Evolutionary conservation across 192 early-diverging fungal species (phyloP), one percentile per base, ranked within the genome.

Genomic region (Entomortierella beljakovae): DNA sequence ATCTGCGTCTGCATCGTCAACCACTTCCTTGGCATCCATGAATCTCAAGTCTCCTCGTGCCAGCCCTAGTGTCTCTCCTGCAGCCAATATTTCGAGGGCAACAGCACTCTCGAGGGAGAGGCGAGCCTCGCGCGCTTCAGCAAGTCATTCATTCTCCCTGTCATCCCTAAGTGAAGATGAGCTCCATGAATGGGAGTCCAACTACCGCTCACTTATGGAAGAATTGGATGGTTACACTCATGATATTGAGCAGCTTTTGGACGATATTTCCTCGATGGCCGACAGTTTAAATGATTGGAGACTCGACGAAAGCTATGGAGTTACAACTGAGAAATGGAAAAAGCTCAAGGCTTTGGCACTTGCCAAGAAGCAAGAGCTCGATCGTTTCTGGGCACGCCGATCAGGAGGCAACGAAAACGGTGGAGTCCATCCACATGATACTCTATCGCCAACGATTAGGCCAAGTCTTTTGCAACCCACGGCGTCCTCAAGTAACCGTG

Each of bases 251-350:
- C 61, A 69, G 5, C 51, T 38, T 20, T 28, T 79, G 48, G 67
- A 70, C 11, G 52, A 29, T 4, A 57, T 69, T 1, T 57, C 60
- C 31, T 52, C 48, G 0, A 69, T 79, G 67, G 61, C 67, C 0
- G 75, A 79, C 13, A 66, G 62, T 22, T 20, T 79, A 40, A 64
- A 84, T 13, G 85, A 86, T 61, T 76, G 71, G 74, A 63, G 86
- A 61, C 64, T 87, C 49, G 70, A 72, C 1, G 77, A 85, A 32
- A 83, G 70, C 55, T 62, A 80, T 34, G 71, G 82, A 31, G 56
- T 81, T 10, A 57, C 86, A 0, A 75, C 67, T 9, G 80, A 87
- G 57, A 72, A 81, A 46, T 89, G 88, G 88, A 50, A 61, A n/a
- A 67, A 83, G 25, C 63, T 88, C 13, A 81, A 85, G 65, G 63